phyloP scores from a whole-genome alignment of 768 basidiomycete genomes.

The Tylopilus vinaceipallidus region DNA sequence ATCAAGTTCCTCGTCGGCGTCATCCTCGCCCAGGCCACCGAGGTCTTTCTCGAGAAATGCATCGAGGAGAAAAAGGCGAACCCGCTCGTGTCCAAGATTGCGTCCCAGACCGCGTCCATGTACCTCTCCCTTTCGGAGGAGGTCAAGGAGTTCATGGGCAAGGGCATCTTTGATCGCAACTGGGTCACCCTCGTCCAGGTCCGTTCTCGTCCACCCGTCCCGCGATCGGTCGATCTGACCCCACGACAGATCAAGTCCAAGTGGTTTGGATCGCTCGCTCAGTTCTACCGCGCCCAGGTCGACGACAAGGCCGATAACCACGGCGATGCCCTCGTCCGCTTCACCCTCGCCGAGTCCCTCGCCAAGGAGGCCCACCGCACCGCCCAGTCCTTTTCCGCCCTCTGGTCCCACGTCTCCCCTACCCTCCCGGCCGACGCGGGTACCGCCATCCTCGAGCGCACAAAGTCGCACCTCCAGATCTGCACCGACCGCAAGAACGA shows the following conservation, averaged over 20 bases:
- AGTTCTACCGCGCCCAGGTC: constrained; percentile 81
- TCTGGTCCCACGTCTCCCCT: constrained; percentile 73
- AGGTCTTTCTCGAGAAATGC: constrained; percentile 94
- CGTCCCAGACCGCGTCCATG: constrained; percentile 75
- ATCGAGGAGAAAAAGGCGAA: constrained; percentile 87
- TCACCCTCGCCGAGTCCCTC: constrained; percentile 68
- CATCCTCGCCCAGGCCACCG: constrained; percentile 91
- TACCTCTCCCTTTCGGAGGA: constrained; percentile 86
- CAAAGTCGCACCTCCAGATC: constrained; percentile 77
- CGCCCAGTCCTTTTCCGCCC: constrained; percentile 63
- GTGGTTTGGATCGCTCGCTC: constrained; percentile 80
- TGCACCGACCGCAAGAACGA: constrained; percentile 74
- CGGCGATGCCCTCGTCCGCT: constrained; percentile 82
- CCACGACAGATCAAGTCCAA: constrained; percentile 80
- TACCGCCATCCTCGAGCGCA: constrained; percentile 73
- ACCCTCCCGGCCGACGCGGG: constrained; percentile 88
- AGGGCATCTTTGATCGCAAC: constrained; percentile 91
- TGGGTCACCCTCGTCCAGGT: constrained; percentile 90
- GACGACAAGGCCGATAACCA: constrained; percentile 77
- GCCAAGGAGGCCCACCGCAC: constrained; percentile 82
- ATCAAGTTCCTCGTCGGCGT: constrained; percentile 89
- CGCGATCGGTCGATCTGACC: constrained; percentile 4
- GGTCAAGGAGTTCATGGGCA: constrained; percentile 94
- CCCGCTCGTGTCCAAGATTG: constrained; percentile 80
- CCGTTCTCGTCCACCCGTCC: constrained; percentile 11